Conservation (phyloP, 768 basidiomycete genomes). For the Hygrophorus russula region DNA sequence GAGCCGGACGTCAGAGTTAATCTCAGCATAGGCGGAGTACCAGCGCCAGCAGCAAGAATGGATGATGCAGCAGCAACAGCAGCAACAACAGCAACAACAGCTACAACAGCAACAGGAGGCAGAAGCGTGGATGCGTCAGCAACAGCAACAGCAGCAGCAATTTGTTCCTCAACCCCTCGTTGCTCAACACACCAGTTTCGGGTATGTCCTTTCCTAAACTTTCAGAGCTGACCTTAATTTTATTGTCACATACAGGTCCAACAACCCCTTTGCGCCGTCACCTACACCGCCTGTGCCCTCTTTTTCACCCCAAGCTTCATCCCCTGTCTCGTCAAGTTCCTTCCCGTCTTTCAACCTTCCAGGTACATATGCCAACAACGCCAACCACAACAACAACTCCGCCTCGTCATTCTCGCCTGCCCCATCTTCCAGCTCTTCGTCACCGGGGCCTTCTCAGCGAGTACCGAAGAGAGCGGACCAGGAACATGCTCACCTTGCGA, state of each 20-base stretch:
- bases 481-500: slow-evolving; percentile 66
- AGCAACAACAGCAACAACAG: slow-evolving; percentile 35
- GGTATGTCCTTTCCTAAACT: slow-evolving; percentile 27
- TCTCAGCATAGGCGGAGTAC: slow-evolving; percentile 48
- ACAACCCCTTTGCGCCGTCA: slow-evolving; percentile 86
- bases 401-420: slow-evolving; percentile 6
- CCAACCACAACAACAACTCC: slow-evolving; percentile 37
- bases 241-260: slow-evolving; percentile 45
- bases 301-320: slow-evolving; percentile 12
- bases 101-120: slow-evolving; percentile 50
- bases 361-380: slow-evolving; percentile 42
- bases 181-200: slow-evolving; percentile 67
- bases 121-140: slow-evolving; percentile 19
- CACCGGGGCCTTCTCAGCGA: slow-evolving; percentile 6
- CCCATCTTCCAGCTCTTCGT: slow-evolving; percentile 6
- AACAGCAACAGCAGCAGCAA: slow-evolving; percentile 33
- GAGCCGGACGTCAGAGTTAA: background rate
- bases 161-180: slow-evolving; percentile 32
- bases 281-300: slow-evolving; percentile 20
- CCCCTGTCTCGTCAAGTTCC: slow-evolving; percentile 10
- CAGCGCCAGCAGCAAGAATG: slow-evolving; percentile 66
- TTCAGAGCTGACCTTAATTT: slow-evolving; percentile 1
- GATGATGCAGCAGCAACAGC: slow-evolving; percentile 40
- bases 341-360: slow-evolving; percentile 53
- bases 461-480: slow-evolving; percentile 33